A percentile compares a stretch with the other conserved stretches of the same genome.
Conservation (phyloP, 2,329 filamentous ascomycete genomes). For the Neonectria ditissima region DNA sequence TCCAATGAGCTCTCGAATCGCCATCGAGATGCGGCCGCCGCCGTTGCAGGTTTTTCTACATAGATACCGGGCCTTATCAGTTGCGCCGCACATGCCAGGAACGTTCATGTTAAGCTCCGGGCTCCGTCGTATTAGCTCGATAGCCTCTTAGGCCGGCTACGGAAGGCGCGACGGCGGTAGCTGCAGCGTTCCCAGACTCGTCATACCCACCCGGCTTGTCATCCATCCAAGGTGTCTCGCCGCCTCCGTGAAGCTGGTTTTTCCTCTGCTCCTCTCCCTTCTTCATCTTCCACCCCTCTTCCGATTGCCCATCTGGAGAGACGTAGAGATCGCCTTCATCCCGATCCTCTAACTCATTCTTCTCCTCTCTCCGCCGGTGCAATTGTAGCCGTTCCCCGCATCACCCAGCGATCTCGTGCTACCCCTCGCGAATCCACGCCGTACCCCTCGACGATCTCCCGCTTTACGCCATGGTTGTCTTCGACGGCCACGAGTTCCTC, state of each 20-base stretch:
- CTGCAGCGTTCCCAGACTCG: conserved; percentile 34
- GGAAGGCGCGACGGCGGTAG: conserved; percentile 23
- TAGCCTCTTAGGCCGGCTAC: conserved; percentile 9
- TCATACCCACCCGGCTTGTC: conserved; percentile 42
- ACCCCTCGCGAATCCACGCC: conserved; percentile 10
- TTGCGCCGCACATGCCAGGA: conserved; percentile 17
- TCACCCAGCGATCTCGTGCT: conserved; percentile 16
- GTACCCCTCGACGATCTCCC: conserved; percentile 22
- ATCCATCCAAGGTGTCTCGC: conserved; percentile 39
- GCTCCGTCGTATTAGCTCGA: neutral
- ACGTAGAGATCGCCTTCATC: conserved; percentile 7
- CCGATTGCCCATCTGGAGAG: neutral
- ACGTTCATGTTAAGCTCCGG: conserved; percentile 17
- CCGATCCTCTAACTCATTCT: conserved; percentile 5
- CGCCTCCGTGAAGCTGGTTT: conserved; percentile 29
- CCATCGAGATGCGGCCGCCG: conserved; percentile 35
- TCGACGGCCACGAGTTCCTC: conserved; percentile 88
- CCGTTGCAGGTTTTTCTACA: conserved; percentile 32
- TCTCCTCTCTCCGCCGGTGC: conserved; percentile 10
- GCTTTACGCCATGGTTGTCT: conserved; percentile 78
- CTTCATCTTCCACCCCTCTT: conserved; percentile 16
- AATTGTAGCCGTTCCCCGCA: conserved; percentile 30
- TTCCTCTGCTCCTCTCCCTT: conserved; percentile 27
- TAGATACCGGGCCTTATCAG: conserved; percentile 22
- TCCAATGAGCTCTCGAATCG: conserved; percentile 22